These are phyloP conservation scores for Acer negundo DNA, from an alignment of 345 rosid species.

Conservation along the genomic window DNA sequence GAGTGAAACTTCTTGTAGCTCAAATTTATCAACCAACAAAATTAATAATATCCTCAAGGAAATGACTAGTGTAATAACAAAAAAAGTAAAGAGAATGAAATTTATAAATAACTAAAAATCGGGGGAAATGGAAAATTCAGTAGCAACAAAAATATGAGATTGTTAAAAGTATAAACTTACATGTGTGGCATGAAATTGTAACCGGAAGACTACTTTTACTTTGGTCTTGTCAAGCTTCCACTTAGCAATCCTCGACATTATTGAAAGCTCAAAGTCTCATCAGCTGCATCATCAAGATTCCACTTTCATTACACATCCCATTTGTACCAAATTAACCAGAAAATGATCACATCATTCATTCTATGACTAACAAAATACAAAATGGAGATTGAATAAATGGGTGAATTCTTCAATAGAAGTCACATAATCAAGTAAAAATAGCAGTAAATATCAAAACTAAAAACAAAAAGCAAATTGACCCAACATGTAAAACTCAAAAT, in stretches of 20 bases:
- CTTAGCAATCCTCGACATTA: constrained; percentile 81
- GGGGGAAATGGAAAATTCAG: not conserved
- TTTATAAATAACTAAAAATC: not conserved
- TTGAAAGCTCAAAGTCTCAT: constrained; percentile 39
- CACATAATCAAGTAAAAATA: constrained; percentile 2
- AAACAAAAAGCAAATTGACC: not conserved
- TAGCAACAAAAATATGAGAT: not conserved
- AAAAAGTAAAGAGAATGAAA: not conserved
- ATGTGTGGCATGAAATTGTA: constrained; percentile 95
- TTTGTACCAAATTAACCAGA: not conserved
- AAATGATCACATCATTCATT: constrained; percentile 13
- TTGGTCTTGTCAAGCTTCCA: constrained; percentile 96
- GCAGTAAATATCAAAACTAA: not conserved
- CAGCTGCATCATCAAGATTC: constrained; percentile 37
- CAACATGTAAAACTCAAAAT: constrained; percentile 2
- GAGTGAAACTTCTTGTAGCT: not conserved
- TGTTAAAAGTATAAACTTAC: constrained; percentile 50
- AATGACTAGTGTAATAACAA: not conserved
- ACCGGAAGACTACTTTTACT: constrained; percentile 91
- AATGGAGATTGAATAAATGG: not conserved
- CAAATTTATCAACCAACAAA: not conserved
- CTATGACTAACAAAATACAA: not conserved
- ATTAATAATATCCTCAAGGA: not conserved
- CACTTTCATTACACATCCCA: constrained; percentile 11
- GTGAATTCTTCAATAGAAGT: not conserved